phyloP scores from a whole-genome alignment of 169 alveolate species.

The Prorocentrum cordatum region DNA sequence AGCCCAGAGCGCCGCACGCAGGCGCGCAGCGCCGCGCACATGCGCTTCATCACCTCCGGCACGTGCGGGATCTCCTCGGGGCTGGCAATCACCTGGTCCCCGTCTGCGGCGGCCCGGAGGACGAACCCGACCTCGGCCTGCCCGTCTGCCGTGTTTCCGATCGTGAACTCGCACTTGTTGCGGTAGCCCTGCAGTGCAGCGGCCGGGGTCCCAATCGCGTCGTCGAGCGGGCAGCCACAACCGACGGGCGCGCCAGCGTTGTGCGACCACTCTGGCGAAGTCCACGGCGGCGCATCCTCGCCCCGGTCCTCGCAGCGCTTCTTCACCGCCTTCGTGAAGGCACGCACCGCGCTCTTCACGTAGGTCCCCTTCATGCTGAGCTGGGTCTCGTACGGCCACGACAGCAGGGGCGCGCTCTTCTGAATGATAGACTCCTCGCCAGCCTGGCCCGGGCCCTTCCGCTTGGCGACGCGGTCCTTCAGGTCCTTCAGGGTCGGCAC shows the following conservation, averaged over 20 bases:
- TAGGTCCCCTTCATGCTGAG: background rate
- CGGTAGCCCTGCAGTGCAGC: background rate
- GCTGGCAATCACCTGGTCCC: background rate
- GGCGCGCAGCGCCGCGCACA: too few relatives aligned
- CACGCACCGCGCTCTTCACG: background rate
- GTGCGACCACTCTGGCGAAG: background rate
- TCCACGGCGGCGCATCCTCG: background rate
- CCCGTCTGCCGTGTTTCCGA: background rate
- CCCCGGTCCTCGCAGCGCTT: background rate
- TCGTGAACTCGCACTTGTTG: background rate
- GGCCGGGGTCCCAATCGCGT: background rate
- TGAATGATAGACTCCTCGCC: background rate
- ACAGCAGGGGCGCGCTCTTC: background rate
- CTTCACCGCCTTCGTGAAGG: background rate
- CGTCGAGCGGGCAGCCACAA: background rate
- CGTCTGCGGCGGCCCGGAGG: background rate
- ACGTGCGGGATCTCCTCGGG: background rate
- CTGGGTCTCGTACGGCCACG: background rate
- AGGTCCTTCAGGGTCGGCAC: background rate
- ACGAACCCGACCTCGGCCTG: background rate
- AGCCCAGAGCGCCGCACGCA: too few relatives aligned
- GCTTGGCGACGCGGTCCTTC: too few relatives aligned
- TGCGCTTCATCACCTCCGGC: background rate
- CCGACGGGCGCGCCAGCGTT: background rate
- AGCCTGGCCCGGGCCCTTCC: background rate